Percentiles rank a stretch among this genome's conserved stretches.
Evolutionary conservation across 2,329 filamentous ascomycete species (phyloP).

Genomic region (Sphaerulina populicola): DNA sequence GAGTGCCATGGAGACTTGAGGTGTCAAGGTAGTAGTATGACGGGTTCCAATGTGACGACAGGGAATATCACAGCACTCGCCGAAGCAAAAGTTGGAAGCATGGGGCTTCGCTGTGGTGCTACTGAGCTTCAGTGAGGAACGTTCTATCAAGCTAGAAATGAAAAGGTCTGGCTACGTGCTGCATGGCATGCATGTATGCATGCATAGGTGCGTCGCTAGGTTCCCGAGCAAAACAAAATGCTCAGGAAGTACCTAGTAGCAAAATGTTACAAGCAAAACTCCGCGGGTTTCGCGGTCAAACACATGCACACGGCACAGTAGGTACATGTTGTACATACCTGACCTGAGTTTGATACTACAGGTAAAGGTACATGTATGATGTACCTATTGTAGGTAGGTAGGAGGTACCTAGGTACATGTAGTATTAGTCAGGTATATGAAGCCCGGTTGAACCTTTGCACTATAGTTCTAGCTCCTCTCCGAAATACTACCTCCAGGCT

Average conservation of each 20-base stretch:
- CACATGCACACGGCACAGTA: too few species aligned
- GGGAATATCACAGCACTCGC: slow-evolving; percentile 4
- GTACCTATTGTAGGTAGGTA: too few species aligned
- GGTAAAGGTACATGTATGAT: too few species aligned
- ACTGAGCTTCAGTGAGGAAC: neutral
- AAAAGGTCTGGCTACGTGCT: neutral
- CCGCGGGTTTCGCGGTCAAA: too few species aligned
- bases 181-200: neutral
- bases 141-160: slow-evolving; percentile 1
- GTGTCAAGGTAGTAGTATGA: slow-evolving; percentile 5
- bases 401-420: too few species aligned
- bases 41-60: slow-evolving; percentile 1
- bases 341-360: too few species aligned
- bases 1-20: slow-evolving; percentile 32
- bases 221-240: neutral
- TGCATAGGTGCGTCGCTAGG: neutral
- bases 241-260: neutral
- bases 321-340: too few species aligned
- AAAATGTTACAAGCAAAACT: neutral
- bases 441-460: too few species aligned
- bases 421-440: too few species aligned
- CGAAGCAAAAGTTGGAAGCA: neutral
- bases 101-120: slow-evolving; percentile 2
- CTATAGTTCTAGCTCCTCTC: too few species aligned
- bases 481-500: too few species aligned